phyloP scores from a whole-genome alignment of 2,329 filamentous ascomycete species.

The Pleomassaria siparia region DNA sequence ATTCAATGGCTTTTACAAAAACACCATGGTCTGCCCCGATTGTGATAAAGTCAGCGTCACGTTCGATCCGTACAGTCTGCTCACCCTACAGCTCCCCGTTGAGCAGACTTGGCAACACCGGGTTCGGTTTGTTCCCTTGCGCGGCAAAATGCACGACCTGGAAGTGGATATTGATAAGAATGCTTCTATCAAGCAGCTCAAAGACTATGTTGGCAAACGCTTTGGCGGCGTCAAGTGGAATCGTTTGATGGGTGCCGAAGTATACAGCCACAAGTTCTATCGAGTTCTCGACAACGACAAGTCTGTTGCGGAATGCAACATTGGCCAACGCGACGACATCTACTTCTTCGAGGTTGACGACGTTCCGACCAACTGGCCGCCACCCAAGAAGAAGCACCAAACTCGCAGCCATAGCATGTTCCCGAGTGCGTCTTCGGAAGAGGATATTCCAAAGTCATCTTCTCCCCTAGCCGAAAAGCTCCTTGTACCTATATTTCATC shows the following conservation, averaged over 20 bases:
- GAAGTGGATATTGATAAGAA: slow-evolving; percentile 80
- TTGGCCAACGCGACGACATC: slow-evolving; percentile 63
- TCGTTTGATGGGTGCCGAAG: slow-evolving; percentile 76
- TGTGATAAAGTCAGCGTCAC: slow-evolving; percentile 98
- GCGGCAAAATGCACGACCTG: slow-evolving; percentile 69
- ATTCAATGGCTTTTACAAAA: slow-evolving; percentile 98
- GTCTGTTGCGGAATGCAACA: slow-evolving; percentile 69
- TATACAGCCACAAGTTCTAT: slow-evolving; percentile 83
- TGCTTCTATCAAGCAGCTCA: slow-evolving; percentile 67
- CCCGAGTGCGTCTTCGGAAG: slow-evolving; percentile 47
- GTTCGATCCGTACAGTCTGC: slow-evolving; percentile 94
- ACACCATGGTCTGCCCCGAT: slow-evolving; percentile 85
- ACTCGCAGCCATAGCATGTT: slow-evolving; percentile 55
- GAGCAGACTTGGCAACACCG: slow-evolving; percentile 77
- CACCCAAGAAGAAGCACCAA: slow-evolving; percentile 53
- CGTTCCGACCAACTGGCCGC: slow-evolving; percentile 75
- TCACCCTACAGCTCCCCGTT: slow-evolving; percentile 87
- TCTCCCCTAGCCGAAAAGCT: slow-evolving; percentile 66
- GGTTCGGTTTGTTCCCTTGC: slow-evolving; percentile 76
- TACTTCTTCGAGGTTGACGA: slow-evolving; percentile 77
- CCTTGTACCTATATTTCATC: slow-evolving; percentile 71
- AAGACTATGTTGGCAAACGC: slow-evolving; percentile 61
- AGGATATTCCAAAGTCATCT: slow-evolving; percentile 57
- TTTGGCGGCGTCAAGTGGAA: slow-evolving; percentile 55
- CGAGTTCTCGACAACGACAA: slow-evolving; percentile 72